Conservation (phyloP, 2,329 filamentous ascomycete species). For the Pseudogymnoascus sp. region DNA sequence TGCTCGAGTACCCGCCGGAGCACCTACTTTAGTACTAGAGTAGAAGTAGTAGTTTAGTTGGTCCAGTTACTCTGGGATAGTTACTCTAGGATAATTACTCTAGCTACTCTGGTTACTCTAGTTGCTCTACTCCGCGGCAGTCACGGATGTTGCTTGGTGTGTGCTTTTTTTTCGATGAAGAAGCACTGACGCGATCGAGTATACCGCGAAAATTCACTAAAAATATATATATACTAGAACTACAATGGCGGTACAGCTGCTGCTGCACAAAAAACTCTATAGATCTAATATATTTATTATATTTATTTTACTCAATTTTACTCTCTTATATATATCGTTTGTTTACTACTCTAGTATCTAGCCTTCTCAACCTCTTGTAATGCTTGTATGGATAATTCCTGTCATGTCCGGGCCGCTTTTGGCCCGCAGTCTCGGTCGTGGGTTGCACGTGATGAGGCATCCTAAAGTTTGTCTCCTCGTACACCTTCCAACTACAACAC, state of each 20-base stretch:
- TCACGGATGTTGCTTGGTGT: conserved; percentile 1
- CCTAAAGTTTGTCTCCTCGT: conserved; percentile 5
- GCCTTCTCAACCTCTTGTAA: background rate
- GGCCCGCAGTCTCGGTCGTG: background rate
- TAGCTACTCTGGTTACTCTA: background rate
- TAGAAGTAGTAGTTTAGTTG: background rate
- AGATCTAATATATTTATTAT: background rate
- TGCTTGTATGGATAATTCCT: background rate
- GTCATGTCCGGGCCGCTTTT: background rate
- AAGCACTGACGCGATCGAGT: background rate
- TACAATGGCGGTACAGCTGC: background rate
- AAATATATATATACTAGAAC: background rate
- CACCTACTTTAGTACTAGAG: background rate
- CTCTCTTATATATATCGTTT: background rate
- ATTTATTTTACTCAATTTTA: background rate
- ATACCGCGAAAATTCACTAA: background rate
- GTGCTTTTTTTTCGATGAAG: background rate
- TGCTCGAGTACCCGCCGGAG: background rate
- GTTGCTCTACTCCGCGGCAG: background rate
- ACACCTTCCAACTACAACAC: background rate
- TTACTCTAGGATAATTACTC: background rate
- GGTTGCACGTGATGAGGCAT: background rate
- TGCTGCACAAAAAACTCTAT: background rate
- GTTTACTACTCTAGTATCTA: background rate
- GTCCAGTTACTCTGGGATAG: background rate